Evolutionary conservation across 306 rosid genomes (phyloP).

Genomic region (Prunus persica): DNA sequence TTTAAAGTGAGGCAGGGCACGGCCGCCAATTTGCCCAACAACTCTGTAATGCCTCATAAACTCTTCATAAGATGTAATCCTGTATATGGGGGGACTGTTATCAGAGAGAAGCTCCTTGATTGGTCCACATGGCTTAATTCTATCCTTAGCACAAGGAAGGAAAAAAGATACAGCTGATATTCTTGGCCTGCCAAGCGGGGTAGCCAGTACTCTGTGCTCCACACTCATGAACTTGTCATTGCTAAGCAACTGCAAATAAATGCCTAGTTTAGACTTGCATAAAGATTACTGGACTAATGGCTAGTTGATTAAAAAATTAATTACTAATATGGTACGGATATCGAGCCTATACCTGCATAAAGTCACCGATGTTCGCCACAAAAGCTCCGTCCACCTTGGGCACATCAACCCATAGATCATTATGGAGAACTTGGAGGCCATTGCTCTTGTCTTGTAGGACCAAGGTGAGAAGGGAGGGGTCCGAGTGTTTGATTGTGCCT

Average conservation of each 20-base stretch:
- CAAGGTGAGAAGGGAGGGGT: neutral
- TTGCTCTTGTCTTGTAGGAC: neutral
- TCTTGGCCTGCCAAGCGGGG: constrained; percentile 4
- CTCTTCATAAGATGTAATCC: neutral
- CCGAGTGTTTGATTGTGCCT: constrained; percentile 3
- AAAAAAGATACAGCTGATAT: neutral
- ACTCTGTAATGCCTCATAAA: neutral
- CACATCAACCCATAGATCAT: neutral
- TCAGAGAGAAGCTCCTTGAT: constrained; percentile 5
- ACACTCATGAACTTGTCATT: constrained; percentile 23
- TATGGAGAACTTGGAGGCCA: constrained; percentile 8
- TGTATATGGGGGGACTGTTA: neutral
- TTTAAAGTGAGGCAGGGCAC: neutral
- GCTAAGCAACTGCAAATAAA: constrained; percentile 7
- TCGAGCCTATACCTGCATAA: neutral
- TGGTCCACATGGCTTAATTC: neutral
- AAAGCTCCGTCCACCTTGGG: constrained; percentile 2
- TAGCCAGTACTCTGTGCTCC: constrained; percentile 22
- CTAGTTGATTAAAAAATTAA: neutral
- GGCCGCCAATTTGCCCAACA: neutral
- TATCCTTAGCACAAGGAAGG: neutral
- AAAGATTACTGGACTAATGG: neutral
- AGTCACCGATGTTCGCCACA: constrained; percentile 5
- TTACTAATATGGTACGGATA: neutral
- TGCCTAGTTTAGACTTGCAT: neutral